phyloP scores from a whole-genome alignment of 2,329 filamentous ascomycete species.

The Ambrosiella beaveri region DNA sequence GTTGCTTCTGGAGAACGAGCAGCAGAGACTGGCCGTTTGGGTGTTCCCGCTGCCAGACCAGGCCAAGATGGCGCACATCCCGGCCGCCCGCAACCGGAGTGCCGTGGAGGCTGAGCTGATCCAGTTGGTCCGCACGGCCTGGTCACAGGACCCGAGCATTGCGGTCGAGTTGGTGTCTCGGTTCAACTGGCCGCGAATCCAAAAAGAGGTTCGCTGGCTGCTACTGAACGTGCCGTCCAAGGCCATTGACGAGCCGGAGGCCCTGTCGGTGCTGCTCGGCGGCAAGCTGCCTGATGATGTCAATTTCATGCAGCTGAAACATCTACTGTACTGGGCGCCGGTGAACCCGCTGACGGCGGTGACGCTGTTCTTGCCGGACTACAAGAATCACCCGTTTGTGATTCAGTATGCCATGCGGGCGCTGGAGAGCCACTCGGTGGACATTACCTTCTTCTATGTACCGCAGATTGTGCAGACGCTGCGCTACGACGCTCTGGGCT shows the following conservation, averaged over 20 bases:
- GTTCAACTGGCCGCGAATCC: conserved; percentile 58
- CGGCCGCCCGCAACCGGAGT: conserved; percentile 10
- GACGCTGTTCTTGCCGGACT: conserved; percentile 82
- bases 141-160: conserved; percentile 68
- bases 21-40: conserved; percentile 74
- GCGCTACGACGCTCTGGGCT: conserved; percentile 81
- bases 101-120: conserved; percentile 33
- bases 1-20: conserved; percentile 68
- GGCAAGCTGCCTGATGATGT: conserved; percentile 62
- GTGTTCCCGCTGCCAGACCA: conserved; percentile 53
- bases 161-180: conserved; percentile 71
- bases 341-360: conserved; percentile 87
- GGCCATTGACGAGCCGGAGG: conserved; percentile 64
- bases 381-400: conserved; percentile 78
- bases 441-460: conserved; percentile 97
- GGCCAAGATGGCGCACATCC: conserved; percentile 21
- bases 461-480: conserved; percentile 94
- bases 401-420: conserved; percentile 95
- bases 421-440: conserved; percentile 83
- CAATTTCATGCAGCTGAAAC: conserved; percentile 65
- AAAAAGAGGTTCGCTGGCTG: conserved; percentile 60
- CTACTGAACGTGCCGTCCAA: conserved; percentile 71
- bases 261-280: conserved; percentile 66
- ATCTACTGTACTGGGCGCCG: conserved; percentile 81
- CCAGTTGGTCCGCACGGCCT: conserved; percentile 62